Conservation (phyloP, 345 rosid species). For the Linum trigynum region DNA sequence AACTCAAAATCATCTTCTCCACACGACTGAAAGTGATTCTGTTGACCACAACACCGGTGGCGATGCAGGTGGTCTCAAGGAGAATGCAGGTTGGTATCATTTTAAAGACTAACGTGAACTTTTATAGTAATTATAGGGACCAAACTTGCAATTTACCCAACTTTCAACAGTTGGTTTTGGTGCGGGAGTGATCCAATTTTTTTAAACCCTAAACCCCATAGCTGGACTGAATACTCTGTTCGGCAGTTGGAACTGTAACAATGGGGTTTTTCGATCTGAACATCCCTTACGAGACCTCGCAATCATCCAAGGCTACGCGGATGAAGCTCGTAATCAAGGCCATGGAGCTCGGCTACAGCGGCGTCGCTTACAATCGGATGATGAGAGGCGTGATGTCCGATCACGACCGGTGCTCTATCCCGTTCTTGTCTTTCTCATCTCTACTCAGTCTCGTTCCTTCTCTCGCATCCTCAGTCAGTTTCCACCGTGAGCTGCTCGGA, state of each 20-base stretch:
- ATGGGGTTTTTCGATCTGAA: conserved; percentile 84
- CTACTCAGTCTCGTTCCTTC: conserved; percentile 51
- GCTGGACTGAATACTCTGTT: background rate
- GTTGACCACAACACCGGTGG: too few species aligned
- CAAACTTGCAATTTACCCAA: too few species aligned
- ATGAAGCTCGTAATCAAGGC: conserved; percentile 48
- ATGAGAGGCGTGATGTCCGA: conserved; percentile 53
- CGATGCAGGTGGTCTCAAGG: too few species aligned
- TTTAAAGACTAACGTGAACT: too few species aligned
- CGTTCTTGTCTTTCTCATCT: conserved; percentile 52
- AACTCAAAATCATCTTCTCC: too few species aligned
- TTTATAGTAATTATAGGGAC: too few species aligned
- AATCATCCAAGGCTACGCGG: conserved; percentile 33
- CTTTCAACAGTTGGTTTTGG: too few species aligned
- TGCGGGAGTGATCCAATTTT: too few species aligned
- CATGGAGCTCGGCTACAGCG: conserved; percentile 71
- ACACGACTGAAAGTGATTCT: too few species aligned
- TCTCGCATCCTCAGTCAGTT: conserved; percentile 47
- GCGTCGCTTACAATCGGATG: conserved; percentile 50
- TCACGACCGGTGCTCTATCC: conserved; percentile 47
- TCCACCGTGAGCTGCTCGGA: conserved; percentile 72
- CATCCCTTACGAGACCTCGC: conserved; percentile 39
- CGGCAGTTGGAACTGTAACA: background rate
- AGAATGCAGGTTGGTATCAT: too few species aligned
- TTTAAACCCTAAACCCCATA: background rate